Percentiles rank a stretch among this genome's conserved stretches.
phyloP scores from a whole-genome alignment of 352 stramenopile species.

The Globisporangium spiculum region DNA sequence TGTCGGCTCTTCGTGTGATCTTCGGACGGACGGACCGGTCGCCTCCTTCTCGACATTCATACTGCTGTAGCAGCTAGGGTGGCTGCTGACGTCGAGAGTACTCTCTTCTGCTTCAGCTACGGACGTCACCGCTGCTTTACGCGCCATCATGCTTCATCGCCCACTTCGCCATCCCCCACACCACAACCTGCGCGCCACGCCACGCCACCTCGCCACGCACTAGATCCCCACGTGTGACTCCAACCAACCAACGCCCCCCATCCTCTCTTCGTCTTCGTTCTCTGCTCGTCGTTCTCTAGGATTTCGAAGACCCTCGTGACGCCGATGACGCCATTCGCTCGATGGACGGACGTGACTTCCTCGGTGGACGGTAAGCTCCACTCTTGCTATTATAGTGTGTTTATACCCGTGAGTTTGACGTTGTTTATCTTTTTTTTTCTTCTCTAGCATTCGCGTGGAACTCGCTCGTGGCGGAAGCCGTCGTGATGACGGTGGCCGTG shows the following conservation, averaged over 20 bases:
- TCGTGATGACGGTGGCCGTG: conserved; percentile 46
- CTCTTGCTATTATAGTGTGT: neutral
- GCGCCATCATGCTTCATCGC: conserved; percentile 21
- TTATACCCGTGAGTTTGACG: neutral
- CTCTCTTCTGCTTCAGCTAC: neutral
- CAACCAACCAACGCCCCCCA: conserved; percentile 45
- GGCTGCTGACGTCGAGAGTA: neutral
- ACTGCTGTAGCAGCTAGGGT: neutral
- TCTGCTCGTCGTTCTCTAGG: conserved; percentile 65
- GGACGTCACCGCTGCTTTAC: neutral
- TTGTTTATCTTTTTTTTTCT: neutral
- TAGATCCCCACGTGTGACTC: conserved; percentile 22
- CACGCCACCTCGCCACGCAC: conserved; percentile 17
- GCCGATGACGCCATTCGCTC: conserved; percentile 84
- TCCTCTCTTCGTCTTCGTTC: conserved; percentile 39
- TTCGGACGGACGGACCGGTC: neutral
- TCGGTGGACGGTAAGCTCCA: conserved; percentile 65
- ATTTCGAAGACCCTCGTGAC: conserved; percentile 88
- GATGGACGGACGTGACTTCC: conserved; percentile 85
- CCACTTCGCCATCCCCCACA: conserved; percentile 11
- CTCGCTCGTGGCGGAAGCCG: conserved; percentile 73
- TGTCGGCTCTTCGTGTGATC: conserved; percentile 2
- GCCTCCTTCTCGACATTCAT: neutral
- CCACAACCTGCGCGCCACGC: conserved; percentile 9
- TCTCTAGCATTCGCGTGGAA: conserved; percentile 72